These are phyloP conservation scores for Vitis hybrid DNA, from an alignment of 177 flowering plant species.

Conservation along the genomic window DNA sequence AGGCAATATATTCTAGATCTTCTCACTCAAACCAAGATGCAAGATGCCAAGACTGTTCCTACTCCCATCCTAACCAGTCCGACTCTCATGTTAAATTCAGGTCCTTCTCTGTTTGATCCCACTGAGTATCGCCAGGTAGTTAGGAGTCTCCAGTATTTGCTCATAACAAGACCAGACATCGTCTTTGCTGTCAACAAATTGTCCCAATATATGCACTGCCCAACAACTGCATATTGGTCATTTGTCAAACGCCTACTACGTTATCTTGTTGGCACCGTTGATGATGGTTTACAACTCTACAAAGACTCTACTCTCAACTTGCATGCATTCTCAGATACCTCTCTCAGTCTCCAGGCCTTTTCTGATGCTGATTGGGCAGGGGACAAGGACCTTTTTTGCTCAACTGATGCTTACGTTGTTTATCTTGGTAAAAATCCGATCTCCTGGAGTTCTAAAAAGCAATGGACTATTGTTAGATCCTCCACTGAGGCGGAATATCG, in stretches of 20 bases:
- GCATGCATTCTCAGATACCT: no score
- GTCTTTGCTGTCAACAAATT: slow-evolving; percentile 1
- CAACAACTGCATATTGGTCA: not conserved
- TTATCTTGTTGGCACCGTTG: slow-evolving; percentile 6
- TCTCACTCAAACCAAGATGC: not conserved
- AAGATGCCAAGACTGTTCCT: not conserved
- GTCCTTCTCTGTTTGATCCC: not conserved
- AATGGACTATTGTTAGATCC: no score
- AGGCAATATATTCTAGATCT: not conserved
- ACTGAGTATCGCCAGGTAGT: not conserved
- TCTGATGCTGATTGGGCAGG: slow-evolving; percentile 1
- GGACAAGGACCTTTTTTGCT: not conserved
- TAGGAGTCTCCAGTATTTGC: slow-evolving; percentile 4
- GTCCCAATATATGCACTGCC: slow-evolving; percentile 3
- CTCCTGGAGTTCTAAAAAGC: no score
- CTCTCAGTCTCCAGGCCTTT: no score
- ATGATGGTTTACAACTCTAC: slow-evolving; percentile 7
- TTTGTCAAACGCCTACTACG: slow-evolving; percentile 7
- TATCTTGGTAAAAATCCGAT: no score
- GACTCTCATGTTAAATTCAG: not conserved
- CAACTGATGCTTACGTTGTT: no score
- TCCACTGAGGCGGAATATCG: no score
- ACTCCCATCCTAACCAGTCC: not conserved
- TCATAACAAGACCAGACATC: slow-evolving; percentile 2
- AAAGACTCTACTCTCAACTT: not conserved